These are phyloP conservation scores for Chaetoscypha palmicola DNA, from an alignment of 2,329 filamentous ascomycete species.

Conservation along the genomic window DNA sequence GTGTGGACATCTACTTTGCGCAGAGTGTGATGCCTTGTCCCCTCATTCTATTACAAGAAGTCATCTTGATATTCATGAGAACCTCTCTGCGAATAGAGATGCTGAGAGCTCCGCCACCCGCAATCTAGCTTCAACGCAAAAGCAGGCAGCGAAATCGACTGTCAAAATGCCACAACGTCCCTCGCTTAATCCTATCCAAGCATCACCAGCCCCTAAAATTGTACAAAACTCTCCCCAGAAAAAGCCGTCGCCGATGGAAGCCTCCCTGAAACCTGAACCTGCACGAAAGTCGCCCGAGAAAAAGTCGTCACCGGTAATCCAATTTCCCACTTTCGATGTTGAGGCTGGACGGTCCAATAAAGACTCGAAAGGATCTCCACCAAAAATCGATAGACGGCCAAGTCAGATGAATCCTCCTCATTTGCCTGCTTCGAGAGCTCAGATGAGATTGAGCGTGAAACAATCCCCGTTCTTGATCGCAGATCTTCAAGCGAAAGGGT, in stretches of 20 bases:
- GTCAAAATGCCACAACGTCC: too few species aligned
- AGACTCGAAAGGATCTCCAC: not conserved
- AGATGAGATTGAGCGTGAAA: conserved; percentile 11
- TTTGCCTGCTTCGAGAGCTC: not conserved
- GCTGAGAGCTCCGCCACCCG: not conserved
- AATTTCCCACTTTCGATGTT: conserved; percentile 10
- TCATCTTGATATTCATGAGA: too few species aligned
- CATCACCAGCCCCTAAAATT: too few species aligned
- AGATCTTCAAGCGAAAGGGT: conserved; percentile 6
- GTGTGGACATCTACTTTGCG: conserved; percentile 46
- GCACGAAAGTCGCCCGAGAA: not conserved
- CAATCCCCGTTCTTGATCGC: conserved; percentile 21
- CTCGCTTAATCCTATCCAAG: too few species aligned
- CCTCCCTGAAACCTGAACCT: not conserved
- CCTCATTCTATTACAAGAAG: too few species aligned
- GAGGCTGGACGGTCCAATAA: not conserved
- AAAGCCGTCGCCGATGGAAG: too few species aligned
- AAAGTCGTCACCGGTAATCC: not conserved
- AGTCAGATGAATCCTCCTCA: not conserved
- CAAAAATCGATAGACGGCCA: not conserved
- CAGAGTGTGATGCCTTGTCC: conserved; percentile 35
- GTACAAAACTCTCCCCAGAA: too few species aligned
- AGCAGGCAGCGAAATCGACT: too few species aligned
- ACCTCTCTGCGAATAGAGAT: not conserved
- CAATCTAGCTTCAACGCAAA: too few species aligned